Conservation (phyloP, 2,329 filamentous ascomycete genomes). For the Alternaria triticina region DNA sequence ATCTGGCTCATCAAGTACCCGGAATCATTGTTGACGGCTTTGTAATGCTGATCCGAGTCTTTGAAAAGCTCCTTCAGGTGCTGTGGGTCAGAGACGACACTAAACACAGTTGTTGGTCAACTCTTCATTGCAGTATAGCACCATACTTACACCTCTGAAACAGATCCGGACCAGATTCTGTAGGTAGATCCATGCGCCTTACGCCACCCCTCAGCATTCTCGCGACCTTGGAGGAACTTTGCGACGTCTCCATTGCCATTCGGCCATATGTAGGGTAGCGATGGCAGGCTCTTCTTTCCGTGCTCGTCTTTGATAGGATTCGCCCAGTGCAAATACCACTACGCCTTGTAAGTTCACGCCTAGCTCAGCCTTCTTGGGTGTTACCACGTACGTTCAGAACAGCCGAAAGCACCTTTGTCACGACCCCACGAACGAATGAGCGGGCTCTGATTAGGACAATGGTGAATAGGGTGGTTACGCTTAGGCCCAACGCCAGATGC, state of each 20-base stretch:
- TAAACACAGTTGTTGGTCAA: constrained; percentile 12
- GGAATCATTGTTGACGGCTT: constrained; percentile 51
- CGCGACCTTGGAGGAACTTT: constrained; percentile 50
- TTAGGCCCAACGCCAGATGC: no score
- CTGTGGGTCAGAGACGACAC: constrained; percentile 46
- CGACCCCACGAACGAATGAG: no score
- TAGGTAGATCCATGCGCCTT: constrained; percentile 45
- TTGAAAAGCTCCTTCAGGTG: constrained; percentile 49
- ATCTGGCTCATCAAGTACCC: constrained; percentile 51
- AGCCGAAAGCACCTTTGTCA: no score
- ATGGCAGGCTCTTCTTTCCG: constrained; percentile 1
- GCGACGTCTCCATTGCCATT: constrained; percentile 41
- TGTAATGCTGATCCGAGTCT: constrained; percentile 54
- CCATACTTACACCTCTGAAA: constrained; percentile 48
- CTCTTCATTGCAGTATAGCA: not conserved
- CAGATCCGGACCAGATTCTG: constrained; percentile 43
- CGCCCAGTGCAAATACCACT: no score
- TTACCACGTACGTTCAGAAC: no score
- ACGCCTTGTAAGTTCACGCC: no score
- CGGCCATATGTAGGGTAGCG: constrained; percentile 15
- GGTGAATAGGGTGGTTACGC: no score
- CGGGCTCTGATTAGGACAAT: no score
- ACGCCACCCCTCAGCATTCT: constrained; percentile 44
- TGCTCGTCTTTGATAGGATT: not conserved
- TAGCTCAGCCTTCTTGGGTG: no score